Base-by-base conservation (phyloP, 192 early-diverging fungal genomes). In the Powellomyces hirtus region DNA sequence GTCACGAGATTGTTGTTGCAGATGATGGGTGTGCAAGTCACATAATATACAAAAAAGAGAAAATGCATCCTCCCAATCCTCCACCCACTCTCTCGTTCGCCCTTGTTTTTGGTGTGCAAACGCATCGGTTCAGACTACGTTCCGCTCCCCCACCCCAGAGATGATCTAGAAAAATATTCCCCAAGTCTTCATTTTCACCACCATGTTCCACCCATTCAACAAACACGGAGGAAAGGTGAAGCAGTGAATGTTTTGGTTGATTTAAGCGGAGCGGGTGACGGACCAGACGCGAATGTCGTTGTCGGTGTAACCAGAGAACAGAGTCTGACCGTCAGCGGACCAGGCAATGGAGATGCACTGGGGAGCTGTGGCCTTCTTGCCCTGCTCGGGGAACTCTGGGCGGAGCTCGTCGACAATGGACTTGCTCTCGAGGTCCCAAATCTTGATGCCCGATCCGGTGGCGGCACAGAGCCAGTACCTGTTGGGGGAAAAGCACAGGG, bases 401-500 rank as follows among this genome's bases (percentile, higher is more conserved):
- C 74, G 66, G 58, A 84, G 68, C 82, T 97, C 95, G 85, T 94
- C 93, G 57, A 99, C 95, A 73, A 95, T 81, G 52, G 86, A 87
- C 92, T 99, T 99, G 88, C 89, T 91, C 87, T 99, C 94, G 68
- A 99, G 83, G 81, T 99, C 97, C 95, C 95, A 99, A 89, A 99
- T 94, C 92, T 94, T 97, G 90, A 99, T 97, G 82, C 88, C 88
- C 67, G 84, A 84, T 70, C 84, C 82, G 71, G 95, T 97, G 78
- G 97, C 97, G 77, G 95, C 97, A 88, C 94, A 96, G 78, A 99
- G 88, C 97, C 97, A 99, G 94, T 99, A 99, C 63, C 95, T 88
- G 93, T 99, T 98, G 78, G 97, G 97, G 73, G 94, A 97, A 92
- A 99, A 99, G 72, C 90, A 89, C 57, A 99, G 86, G 68, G 95